Conservation (phyloP, 2,329 filamentous ascomycete species). For the Coniochaeta ligniaria region DNA sequence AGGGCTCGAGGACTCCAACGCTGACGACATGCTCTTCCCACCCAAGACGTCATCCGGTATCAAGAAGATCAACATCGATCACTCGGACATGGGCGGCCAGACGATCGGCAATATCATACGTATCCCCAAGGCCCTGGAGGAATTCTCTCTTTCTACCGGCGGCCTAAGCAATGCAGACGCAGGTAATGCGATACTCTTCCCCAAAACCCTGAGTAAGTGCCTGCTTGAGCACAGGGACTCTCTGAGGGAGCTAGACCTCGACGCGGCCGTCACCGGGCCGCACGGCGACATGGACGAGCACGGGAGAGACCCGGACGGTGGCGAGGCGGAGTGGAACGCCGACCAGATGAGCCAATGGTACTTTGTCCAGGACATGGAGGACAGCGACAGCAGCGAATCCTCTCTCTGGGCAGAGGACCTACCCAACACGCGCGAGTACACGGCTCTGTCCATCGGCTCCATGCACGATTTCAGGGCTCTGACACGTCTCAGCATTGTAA, state of each 20-base stretch:
- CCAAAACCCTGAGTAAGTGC: conserved; percentile 5
- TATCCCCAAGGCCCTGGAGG: conserved; percentile 5
- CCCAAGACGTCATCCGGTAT: conserved; percentile 1
- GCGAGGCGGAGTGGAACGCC: background rate
- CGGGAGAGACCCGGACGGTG: background rate
- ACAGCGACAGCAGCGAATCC: background rate
- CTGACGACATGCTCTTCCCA: conserved; percentile 2
- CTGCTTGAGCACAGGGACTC: conserved; percentile 5
- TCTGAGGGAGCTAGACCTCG: conserved; percentile 6
- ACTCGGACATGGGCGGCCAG: conserved; percentile 3
- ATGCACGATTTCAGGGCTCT: conserved; percentile 6
- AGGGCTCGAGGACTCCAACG: conserved; percentile 6
- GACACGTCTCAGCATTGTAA: conserved; percentile 2
- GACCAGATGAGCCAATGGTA: background rate
- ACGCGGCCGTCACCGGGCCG: background rate
- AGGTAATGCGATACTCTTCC: background rate
- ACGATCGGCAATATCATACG: conserved; percentile 8
- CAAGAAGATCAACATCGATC: conserved; percentile 5
- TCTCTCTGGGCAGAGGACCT: background rate
- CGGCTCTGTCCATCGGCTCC: conserved; percentile 4
- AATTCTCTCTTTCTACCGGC: conserved; percentile 2
- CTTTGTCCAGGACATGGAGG: background rate
- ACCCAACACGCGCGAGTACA: background rate
- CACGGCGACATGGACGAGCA: background rate
- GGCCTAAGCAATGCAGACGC: background rate